A percentile compares a stretch with the other conserved stretches of the same genome.
phyloP scores from a whole-genome alignment of 371 early-diverging fungal genomes.

The Apophysomyces variabilis region DNA sequence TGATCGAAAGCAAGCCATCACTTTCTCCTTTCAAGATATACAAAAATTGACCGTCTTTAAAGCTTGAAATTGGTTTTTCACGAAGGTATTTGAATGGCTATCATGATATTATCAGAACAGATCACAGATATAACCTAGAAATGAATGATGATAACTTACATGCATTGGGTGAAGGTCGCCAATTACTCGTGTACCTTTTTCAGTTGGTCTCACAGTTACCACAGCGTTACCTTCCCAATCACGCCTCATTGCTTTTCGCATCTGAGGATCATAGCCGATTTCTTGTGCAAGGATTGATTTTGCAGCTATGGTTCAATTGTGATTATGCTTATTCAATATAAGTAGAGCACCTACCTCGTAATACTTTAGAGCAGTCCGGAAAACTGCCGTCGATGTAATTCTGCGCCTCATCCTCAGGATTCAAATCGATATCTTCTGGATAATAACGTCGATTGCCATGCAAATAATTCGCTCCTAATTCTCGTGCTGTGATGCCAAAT shows the following conservation, averaged over 20 bases:
- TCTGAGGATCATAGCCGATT: conserved; percentile 82
- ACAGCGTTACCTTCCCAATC: conserved; percentile 73
- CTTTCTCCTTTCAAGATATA: conserved; percentile 78
- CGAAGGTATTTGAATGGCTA: conserved; percentile 85
- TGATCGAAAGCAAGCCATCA: conserved; percentile 73
- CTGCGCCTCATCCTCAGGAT: conserved; percentile 69
- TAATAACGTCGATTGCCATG: conserved; percentile 59
- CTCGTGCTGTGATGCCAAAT: conserved; percentile 64
- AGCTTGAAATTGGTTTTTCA: conserved; percentile 76
- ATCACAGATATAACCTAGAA: no score
- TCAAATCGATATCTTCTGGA: conserved; percentile 55
- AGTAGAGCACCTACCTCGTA: conserved; percentile 41
- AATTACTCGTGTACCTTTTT: conserved; percentile 77
- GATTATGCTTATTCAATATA: neutral
- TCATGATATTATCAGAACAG: neutral
- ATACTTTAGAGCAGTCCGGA: conserved; percentile 58
- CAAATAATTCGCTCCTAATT: conserved; percentile 72
- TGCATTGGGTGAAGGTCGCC: conserved; percentile 82
- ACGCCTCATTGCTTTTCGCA: conserved; percentile 81
- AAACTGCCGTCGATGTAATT: conserved; percentile 60
- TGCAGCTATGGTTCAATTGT: conserved; percentile 47
- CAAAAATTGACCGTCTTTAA: conserved; percentile 77
- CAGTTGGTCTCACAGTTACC: conserved; percentile 83
- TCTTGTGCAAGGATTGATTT: conserved; percentile 75
- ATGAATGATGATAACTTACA: conserved; percentile 15